Percentiles rank a stretch among this genome's conserved stretches.
Conservation (phyloP, 768 basidiomycete species). For the Myochromella boudieri region DNA sequence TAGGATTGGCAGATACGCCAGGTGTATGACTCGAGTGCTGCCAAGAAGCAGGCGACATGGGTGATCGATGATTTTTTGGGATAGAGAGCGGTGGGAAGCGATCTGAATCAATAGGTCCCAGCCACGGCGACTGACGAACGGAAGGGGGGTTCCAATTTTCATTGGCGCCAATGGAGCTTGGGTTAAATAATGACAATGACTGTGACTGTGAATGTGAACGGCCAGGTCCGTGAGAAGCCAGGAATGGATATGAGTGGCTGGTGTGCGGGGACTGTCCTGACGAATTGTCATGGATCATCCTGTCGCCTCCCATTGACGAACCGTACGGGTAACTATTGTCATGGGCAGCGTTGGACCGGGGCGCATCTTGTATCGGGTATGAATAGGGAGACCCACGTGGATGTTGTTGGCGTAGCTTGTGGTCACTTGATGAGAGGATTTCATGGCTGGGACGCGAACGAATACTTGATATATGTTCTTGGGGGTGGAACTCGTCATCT, state of each 20-base stretch:
- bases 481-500: constrained; percentile 29
- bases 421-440: constrained; percentile 23
- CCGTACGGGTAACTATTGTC: constrained; percentile 9
- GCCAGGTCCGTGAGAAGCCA: constrained; percentile 7
- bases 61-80: constrained; percentile 5
- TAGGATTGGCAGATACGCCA: constrained; percentile 21
- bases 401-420: constrained; percentile 24
- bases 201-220: constrained; percentile 10
- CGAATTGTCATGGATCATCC: constrained; percentile 4
- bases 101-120: constrained; percentile 9
- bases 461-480: constrained; percentile 22
- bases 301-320: not conserved
- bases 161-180: not conserved
- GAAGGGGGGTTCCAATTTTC: constrained; percentile 12
- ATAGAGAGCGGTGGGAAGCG: constrained; percentile 3
- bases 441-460: constrained; percentile 29
- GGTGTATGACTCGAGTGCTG: constrained; percentile 9
- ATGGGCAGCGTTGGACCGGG: constrained; percentile 4
- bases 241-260: constrained; percentile 4
- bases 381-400: constrained; percentile 23
- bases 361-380: constrained; percentile 6
- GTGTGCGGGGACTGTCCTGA: not conserved
- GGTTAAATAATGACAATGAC: constrained; percentile 5
- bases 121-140: constrained; percentile 13
- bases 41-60: constrained; percentile 10